Base-by-base conservation (phyloP, 768 basidiomycete species). In the Crucibulum laeve region DNA sequence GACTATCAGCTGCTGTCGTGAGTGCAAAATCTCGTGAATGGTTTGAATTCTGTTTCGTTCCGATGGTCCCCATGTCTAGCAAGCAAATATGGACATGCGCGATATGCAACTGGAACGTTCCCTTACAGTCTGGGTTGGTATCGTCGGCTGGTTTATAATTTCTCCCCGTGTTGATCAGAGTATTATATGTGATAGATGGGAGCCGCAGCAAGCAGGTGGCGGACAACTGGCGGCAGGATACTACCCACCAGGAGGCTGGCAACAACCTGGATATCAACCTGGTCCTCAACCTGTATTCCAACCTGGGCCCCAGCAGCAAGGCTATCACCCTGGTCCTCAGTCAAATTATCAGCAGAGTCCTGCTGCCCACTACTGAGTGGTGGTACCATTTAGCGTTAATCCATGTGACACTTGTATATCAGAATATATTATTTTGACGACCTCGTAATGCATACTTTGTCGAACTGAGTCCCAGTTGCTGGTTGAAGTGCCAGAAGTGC, bases 41-140 rank as follows among this genome's bases (percentile, higher is more conserved):
- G 76, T 79, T 87, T 53, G 80, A 84, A 55, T 45, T 87, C 38
- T 86, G 77, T 59, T 83, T 76, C 51, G 70, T 87, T 13, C 84
- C 80, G 8, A 61, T 87, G 44, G 57, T 86, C 28, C 85, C 85
- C 2, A 67, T 86, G 61, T 68, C 57, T 26, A 73, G 72, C 11
- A 74, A 69, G 37, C 76, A 73, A 45, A 55, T 86, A 34, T 87
- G 85, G 85, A 57, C 74, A 43, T 87, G 84, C 60, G 64, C 70
- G 8, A 82, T 83, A 47, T 87, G 85, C 59, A 74, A 79, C 46
- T 80, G 82, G 71, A 65, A 64, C 45, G 66, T 74, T 23, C 69
- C 70, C 2, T 62, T 70, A 49, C 74, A 76, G 52, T 57, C 65
- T 47, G 77, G 74, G 77, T 79, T 45, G 43, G 73, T 38, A 7